A percentile compares a stretch with the other conserved stretches of the same genome.
Conservation (phyloP, 306 rosid species). For the Citrullus amarus region DNA sequence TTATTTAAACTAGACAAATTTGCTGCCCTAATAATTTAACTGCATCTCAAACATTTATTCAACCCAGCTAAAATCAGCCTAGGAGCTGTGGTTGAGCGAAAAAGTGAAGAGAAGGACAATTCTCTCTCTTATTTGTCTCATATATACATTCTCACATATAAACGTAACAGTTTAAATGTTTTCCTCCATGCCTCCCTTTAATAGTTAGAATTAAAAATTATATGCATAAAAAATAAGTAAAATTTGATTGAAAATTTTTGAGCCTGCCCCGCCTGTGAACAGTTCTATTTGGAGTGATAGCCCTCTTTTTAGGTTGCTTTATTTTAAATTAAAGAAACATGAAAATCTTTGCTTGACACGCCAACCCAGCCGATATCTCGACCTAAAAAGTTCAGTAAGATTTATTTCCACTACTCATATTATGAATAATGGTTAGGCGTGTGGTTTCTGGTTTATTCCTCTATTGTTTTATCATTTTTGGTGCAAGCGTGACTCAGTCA, state of each 20-base stretch:
- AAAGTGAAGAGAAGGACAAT: background rate
- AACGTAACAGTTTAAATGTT: background rate
- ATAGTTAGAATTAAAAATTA: background rate
- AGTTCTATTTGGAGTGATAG: background rate
- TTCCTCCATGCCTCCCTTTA: background rate
- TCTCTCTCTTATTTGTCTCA: background rate
- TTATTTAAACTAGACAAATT: background rate
- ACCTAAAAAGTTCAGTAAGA: background rate
- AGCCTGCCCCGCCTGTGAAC: background rate
- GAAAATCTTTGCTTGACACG: constrained; percentile 9
- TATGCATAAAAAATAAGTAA: background rate
- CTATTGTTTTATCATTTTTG: background rate
- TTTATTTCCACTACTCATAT: background rate
- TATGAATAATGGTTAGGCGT: constrained; percentile 1
- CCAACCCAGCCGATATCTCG: background rate
- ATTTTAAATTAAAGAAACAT: background rate
- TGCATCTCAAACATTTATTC: background rate
- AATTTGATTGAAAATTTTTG: background rate
- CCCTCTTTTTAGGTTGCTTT: background rate
- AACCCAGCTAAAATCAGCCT: background rate
- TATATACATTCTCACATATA: background rate
- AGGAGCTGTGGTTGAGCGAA: background rate
- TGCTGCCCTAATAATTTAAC: background rate
- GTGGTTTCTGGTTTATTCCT: background rate
- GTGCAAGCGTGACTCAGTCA: constrained; percentile 6